phyloP scores from a whole-genome alignment of 2,329 filamentous ascomycete species.

The Fusarium ramigenum region DNA sequence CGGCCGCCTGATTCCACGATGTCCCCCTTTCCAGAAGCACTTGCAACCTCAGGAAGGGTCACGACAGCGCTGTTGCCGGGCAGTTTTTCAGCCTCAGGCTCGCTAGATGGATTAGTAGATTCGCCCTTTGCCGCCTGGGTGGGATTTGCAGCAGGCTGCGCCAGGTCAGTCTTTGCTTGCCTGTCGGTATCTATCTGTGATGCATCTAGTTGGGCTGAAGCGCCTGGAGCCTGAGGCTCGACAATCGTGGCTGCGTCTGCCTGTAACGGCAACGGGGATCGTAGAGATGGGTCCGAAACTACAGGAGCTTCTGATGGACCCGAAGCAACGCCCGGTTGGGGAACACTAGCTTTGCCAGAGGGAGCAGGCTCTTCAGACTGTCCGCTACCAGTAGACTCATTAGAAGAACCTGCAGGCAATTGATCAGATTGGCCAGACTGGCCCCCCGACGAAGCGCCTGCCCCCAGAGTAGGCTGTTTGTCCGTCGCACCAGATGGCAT shows the following conservation, averaged over 20 bases:
- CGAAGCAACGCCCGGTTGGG: neutral
- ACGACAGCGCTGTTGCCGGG: neutral
- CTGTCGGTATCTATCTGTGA: neutral
- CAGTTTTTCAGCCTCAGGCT: neutral
- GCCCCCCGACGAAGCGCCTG: slow-evolving; percentile 15
- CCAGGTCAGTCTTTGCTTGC: neutral
- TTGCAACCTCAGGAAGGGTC: neutral
- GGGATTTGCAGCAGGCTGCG: neutral
- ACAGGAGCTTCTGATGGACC: neutral
- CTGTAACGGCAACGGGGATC: neutral
- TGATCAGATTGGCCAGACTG: slow-evolving; percentile 18
- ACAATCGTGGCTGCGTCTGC: neutral
- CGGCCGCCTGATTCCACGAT: neutral
- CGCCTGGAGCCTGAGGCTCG: neutral
- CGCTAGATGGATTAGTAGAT: neutral
- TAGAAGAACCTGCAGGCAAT: slow-evolving; percentile 5
- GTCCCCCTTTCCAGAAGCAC: neutral
- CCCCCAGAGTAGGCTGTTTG: slow-evolving; percentile 3
- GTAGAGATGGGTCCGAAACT: neutral
- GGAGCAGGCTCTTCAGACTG: slow-evolving; percentile 2
- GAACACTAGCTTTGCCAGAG: neutral
- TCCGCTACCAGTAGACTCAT: neutral
- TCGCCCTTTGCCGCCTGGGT: neutral
- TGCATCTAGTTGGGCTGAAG: neutral
- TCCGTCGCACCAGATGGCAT: slow-evolving; percentile 31